A percentile compares a stretch with the other conserved stretches of the same genome.
These are phyloP conservation scores for Metschnikowia lachancei DNA, from an alignment of 805 yeast genomes.

Conservation along the genomic window DNA sequence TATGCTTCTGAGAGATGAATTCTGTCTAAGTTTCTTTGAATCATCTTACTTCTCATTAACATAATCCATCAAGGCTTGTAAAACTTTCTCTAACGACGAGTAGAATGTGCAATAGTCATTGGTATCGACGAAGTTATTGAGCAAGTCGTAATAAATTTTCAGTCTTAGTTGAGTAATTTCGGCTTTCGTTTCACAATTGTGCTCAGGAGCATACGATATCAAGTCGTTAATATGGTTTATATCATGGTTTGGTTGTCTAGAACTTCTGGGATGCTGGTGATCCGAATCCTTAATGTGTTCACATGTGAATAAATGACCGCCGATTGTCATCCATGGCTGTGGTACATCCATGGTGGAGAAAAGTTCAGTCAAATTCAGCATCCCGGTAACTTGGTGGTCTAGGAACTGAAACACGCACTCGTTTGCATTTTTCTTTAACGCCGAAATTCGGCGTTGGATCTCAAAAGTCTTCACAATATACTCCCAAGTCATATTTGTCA, in stretches of 20 bases:
- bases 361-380: conserved; percentile 39
- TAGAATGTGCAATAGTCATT: conserved; percentile 46
- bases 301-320: conserved; percentile 15
- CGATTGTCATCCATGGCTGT: conserved; percentile 29
- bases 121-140: conserved; percentile 43
- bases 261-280: too few relatives aligned
- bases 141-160: conserved; percentile 40
- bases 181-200: conserved; percentile 5
- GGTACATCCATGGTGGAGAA: conserved; percentile 45
- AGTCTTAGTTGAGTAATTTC: conserved; percentile 37
- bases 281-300: too few relatives aligned
- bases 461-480: conserved; percentile 37
- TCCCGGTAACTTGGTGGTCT: conserved; percentile 41
- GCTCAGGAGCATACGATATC: not conserved
- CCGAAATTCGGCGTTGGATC: conserved; percentile 29
- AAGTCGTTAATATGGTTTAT: not conserved
- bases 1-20: too few relatives aligned
- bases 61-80: conserved; percentile 40
- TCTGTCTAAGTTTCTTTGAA: not conserved
- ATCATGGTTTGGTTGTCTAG: not conserved
- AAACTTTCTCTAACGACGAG: conserved; percentile 38
- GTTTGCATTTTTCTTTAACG: conserved; percentile 22
- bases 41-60: conserved; percentile 20
- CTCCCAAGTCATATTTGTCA: conserved; percentile 44
- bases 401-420: conserved; percentile 31